Percentiles rank a stretch among this genome's conserved stretches.
Conservation (phyloP, 768 basidiomycete genomes). For the Phanerodontia chrysosporium region DNA sequence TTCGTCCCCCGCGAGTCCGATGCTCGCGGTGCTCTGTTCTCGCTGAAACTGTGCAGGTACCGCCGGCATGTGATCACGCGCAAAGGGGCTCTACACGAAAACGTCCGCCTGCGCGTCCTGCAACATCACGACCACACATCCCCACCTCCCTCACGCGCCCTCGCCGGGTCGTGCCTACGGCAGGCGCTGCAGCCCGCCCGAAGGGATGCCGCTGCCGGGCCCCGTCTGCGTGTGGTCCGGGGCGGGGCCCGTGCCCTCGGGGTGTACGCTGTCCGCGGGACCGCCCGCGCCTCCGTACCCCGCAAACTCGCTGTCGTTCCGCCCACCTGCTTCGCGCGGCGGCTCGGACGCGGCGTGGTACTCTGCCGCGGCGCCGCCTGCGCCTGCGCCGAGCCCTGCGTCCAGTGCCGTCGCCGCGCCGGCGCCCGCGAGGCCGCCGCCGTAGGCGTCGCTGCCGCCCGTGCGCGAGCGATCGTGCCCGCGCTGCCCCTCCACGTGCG, state of each 20-base stretch:
- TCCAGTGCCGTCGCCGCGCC: background rate
- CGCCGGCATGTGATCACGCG: background rate
- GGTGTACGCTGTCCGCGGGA: background rate
- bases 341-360: background rate
- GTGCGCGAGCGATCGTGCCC: background rate
- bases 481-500: too few relatives aligned
- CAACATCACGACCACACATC: background rate
- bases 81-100: background rate
- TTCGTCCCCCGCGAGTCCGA: background rate
- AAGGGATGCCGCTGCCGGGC: background rate
- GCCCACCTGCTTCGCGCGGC: background rate
- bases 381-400: background rate
- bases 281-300: background rate
- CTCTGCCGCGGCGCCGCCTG: background rate
- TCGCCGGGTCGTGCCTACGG: background rate
- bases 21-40: background rate
- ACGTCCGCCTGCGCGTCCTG: background rate
- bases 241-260: background rate
- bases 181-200: background rate
- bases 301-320: background rate
- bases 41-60: too few relatives aligned
- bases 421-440: background rate
- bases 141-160: background rate
- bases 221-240: background rate
- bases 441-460: background rate